phyloP scores from a whole-genome alignment of 805 yeast species.

The Yarrowia yakushimensis region DNA sequence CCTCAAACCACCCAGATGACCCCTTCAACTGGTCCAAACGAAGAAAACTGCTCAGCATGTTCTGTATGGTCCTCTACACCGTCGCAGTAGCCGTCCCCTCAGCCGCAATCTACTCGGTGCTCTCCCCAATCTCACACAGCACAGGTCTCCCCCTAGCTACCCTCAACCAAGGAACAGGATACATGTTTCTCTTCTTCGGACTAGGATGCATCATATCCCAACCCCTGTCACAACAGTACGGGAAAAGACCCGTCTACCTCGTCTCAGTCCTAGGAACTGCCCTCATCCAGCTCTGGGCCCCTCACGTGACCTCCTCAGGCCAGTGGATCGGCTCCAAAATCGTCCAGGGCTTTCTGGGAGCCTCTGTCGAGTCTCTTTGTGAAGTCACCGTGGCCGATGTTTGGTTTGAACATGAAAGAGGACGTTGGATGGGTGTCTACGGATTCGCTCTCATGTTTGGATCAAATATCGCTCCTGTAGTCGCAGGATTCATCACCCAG shows the following conservation, averaged over 20 bases:
- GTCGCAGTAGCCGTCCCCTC: constrained; percentile 47
- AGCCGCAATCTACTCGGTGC: constrained; percentile 48
- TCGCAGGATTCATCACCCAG: constrained; percentile 18
- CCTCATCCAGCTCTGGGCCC: constrained; percentile 45
- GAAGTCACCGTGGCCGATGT: constrained; percentile 63
- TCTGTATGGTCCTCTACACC: constrained; percentile 40
- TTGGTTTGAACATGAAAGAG: constrained; percentile 74
- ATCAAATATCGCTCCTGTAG: constrained; percentile 7
- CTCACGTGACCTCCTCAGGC: constrained; percentile 40
- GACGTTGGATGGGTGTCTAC: constrained; percentile 67
- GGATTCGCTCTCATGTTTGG: constrained; percentile 53
- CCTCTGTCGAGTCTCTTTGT: constrained; percentile 74
- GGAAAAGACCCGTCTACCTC: constrained; percentile 47
- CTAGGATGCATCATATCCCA: constrained; percentile 51
- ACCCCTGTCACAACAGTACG: constrained; percentile 50
- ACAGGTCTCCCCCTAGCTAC: constrained; percentile 42
- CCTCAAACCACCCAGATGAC: constrained; percentile 65
- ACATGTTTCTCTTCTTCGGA: constrained; percentile 51
- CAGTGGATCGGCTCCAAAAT: constrained; percentile 44
- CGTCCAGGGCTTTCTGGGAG: constrained; percentile 55
- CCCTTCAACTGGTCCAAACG: constrained; percentile 59
- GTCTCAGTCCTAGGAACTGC: constrained; percentile 44
- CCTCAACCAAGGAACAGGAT: constrained; percentile 49
- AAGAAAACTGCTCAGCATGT: constrained; percentile 48
- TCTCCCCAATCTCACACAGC: constrained; percentile 41